Conservation (phyloP, 352 stramenopile genomes). For the Pythium diclinum region DNA sequence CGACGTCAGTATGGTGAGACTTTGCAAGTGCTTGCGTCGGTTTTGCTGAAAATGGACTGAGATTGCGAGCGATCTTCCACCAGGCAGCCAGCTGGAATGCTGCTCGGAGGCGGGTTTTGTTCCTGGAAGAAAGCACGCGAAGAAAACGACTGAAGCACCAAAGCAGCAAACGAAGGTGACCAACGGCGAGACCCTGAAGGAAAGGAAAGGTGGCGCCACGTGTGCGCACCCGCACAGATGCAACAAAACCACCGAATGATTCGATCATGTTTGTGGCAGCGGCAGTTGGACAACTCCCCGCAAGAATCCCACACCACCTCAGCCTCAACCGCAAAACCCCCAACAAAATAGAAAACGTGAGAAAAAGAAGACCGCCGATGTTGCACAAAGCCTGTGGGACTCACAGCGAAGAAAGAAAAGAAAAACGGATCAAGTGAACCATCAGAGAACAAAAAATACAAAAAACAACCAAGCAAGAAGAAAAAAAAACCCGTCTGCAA, state of each 20-base stretch:
- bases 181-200: not conserved
- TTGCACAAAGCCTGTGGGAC: not conserved
- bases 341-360: slow-evolving; percentile 1
- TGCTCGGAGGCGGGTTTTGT: not conserved
- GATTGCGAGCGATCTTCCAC: slow-evolving; percentile 13
- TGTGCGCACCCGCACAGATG: not conserved
- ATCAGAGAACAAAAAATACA: slow-evolving; percentile 1
- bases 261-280: not conserved
- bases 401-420: not conserved
- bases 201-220: not conserved
- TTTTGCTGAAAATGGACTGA: not conserved
- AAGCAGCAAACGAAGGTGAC: not conserved
- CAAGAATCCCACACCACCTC: not conserved
- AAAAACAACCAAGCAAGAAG: not conserved
- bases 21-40: not conserved
- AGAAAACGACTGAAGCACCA: not conserved
- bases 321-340: not conserved
- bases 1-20: slow-evolving; percentile 1
- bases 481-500: not conserved
- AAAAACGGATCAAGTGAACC: not conserved
- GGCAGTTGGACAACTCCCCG: not conserved
- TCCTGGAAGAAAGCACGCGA: not conserved
- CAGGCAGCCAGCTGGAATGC: not conserved
- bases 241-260: not conserved
- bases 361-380: not conserved